Conservation (phyloP, 129 eudicot genomes). For the Flaveria linearis region DNA sequence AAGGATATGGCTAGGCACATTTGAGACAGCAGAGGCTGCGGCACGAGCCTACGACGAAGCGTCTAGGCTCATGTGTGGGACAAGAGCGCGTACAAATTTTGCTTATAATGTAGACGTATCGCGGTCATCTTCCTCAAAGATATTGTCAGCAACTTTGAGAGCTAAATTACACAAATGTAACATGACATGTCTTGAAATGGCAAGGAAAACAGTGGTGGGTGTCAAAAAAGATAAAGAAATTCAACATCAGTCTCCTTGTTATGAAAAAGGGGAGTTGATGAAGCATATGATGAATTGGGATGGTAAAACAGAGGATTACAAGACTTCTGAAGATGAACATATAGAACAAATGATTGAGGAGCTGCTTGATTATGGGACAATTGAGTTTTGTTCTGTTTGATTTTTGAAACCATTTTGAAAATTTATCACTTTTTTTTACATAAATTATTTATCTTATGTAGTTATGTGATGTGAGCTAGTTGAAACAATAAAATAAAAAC, state of each 20-base stretch:
- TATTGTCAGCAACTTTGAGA: constrained; percentile 65
- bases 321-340: constrained; percentile 77
- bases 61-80: constrained; percentile 88
- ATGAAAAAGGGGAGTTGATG: constrained; percentile 21
- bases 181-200: constrained; percentile 57
- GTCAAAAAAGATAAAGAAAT: constrained; percentile 33
- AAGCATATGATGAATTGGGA: constrained; percentile 33
- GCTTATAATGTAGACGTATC: constrained; percentile 28
- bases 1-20: constrained; percentile 92
- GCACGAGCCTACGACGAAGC: constrained; percentile 96
- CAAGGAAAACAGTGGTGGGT: constrained; percentile 37
- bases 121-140: constrained; percentile 41
- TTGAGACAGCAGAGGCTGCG: constrained; percentile 93
- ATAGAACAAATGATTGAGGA: constrained; percentile 94
- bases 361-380: constrained; percentile 76
- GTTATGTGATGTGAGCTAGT: neutral
- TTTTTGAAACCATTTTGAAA: constrained; percentile 18
- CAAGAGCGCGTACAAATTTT: constrained; percentile 77
- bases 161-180: constrained; percentile 90
- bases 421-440: neutral
- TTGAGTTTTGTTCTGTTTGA: constrained; percentile 66
- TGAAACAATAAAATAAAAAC: neutral
- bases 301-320: constrained; percentile 37
- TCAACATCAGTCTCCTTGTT: constrained; percentile 31
- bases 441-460: neutral